Base-by-base conservation (phyloP, 768 basidiomycete species). In the Tylopilus rubrobrunneus region DNA sequence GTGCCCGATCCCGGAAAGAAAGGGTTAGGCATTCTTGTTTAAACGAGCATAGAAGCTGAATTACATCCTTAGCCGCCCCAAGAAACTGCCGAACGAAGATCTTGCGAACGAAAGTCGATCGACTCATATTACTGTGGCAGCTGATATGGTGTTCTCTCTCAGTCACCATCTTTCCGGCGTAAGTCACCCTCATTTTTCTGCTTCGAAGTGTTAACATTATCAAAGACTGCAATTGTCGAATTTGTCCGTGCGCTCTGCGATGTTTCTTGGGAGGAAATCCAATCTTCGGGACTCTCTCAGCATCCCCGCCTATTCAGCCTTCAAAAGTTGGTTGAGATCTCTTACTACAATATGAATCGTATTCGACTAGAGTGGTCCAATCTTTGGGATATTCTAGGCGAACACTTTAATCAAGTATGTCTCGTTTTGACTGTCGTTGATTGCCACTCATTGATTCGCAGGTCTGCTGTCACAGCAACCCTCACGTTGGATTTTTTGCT, bases 251-350 rank as follows among this genome's bases (percentile, higher is more conserved):
- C 97, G 2, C 76, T 99, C 5, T 92, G 92, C 66, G 92, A 96
- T 62, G 90, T 99, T 36, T 99, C 97, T 37, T 98, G 96, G 96
- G 93, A 98, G 69, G 97, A 99, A 72, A 99, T 99, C 36, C 93
- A 97, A 69, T 95, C 94, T 1, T 98, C 97, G 0, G 94, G 94
- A 17, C 73, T 93, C 28, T 96, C 96, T 4, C 87, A 95, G 56
- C 89, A 93, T 67, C 96, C 97, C 1, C 85, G 97, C 25, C 76
- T 98, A 52, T 99, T 98, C 79, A 96, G 95, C 70, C 73, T 99
- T 52, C 95, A 98, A 71, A 99, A 98, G 73, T 78, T 99, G 34
- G 96, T 98, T 39, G 97, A 99, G 67, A 98, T 99, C 51, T 97
- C 95, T 9, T 99, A 99, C 71, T 99, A 99, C 74, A 99, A 99